These are phyloP conservation scores for Erysimum cheiranthoides DNA, from an alignment of 345 rosid genomes.

Conservation along the genomic window DNA sequence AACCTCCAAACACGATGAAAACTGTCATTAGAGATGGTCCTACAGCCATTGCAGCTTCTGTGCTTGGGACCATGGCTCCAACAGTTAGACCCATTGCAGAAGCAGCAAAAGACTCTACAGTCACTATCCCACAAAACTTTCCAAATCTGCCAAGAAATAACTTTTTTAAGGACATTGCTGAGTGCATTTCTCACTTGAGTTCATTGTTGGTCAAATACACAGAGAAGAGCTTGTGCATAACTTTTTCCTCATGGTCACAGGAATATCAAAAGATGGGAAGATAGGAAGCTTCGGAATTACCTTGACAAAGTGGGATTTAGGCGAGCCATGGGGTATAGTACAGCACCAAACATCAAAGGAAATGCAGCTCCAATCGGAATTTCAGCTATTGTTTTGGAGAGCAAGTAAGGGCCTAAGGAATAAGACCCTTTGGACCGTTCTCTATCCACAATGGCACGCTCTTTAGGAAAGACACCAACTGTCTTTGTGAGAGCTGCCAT, in stretches of 20 bases:
- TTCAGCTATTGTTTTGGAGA: conserved; percentile 93
- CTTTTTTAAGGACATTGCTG: conserved; percentile 25
- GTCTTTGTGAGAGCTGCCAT: conserved; percentile 99
- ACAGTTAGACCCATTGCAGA: conserved; percentile 99
- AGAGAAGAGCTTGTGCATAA: background rate
- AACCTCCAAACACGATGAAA: conserved; percentile 93
- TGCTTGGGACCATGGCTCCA: conserved; percentile 95
- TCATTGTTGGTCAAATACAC: conserved; percentile 13
- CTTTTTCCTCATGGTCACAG: background rate
- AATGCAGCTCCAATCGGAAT: conserved; percentile 94
- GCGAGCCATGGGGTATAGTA: conserved; percentile 93
- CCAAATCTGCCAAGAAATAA: conserved; percentile 65
- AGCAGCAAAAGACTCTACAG: conserved; percentile 94
- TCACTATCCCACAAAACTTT: conserved; percentile 90
- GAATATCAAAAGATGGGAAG: conserved; percentile 9
- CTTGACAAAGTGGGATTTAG: conserved; percentile 86
- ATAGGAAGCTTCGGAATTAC: conserved; percentile 41
- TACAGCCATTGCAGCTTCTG: conserved; percentile 98
- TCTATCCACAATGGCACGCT: conserved; percentile 91
- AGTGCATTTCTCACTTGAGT: conserved; percentile 1
- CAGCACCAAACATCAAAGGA: conserved; percentile 94
- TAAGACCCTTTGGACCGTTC: conserved; percentile 95
- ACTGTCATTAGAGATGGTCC: conserved; percentile 99
- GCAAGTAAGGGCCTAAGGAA: conserved; percentile 85
- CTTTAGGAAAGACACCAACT: conserved; percentile 96